Evolutionary conservation across 495 filamentous ascomycete species (phyloP).

Genomic region (Penicillium lagena): DNA sequence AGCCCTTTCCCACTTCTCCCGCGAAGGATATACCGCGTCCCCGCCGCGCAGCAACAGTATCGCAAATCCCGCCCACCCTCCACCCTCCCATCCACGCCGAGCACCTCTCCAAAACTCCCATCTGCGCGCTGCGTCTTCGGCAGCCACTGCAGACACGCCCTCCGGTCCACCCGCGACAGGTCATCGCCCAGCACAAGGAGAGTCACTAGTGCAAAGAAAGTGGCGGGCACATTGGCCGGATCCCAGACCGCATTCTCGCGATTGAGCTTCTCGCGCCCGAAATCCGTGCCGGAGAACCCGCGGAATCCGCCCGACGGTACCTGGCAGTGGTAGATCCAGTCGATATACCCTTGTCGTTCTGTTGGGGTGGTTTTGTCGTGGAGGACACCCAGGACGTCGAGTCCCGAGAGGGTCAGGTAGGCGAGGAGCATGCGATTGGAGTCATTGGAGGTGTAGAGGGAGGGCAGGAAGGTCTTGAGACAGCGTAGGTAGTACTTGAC

Average conservation of each 20-base stretch:
- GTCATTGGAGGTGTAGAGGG: slow-evolving; percentile 77
- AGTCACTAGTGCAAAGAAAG: slow-evolving; percentile 75
- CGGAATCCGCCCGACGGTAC: slow-evolving; percentile 72
- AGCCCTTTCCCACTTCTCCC: slow-evolving; percentile 47
- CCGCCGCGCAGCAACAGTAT: slow-evolving; percentile 76
- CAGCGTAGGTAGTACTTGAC: slow-evolving; percentile 91
- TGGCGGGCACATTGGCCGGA: slow-evolving; percentile 77
- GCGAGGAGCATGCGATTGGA: slow-evolving; percentile 83
- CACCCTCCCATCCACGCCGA: slow-evolving; percentile 53
- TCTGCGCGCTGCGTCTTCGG: slow-evolving; percentile 69
- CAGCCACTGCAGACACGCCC: slow-evolving; percentile 66
- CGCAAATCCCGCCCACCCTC: slow-evolving; percentile 78
- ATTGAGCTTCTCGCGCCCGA: slow-evolving; percentile 38
- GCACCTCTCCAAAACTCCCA: slow-evolving; percentile 85
- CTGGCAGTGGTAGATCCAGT: slow-evolving; percentile 74
- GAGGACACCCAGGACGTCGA: slow-evolving; percentile 71
- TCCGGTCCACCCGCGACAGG: slow-evolving; percentile 58
- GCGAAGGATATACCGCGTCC: slow-evolving; percentile 75
- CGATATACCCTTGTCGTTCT: slow-evolving; percentile 53
- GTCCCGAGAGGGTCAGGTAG: slow-evolving; percentile 77
- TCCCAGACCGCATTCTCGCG: slow-evolving; percentile 56
- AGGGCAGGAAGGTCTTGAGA: slow-evolving; percentile 72
- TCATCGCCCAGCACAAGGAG: slow-evolving; percentile 73
- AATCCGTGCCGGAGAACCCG: slow-evolving; percentile 64
- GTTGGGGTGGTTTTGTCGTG: slow-evolving; percentile 44